Evolutionary conservation across 2,329 filamentous ascomycete genomes (phyloP).

Genomic region (Alternaria brassicae): DNA sequence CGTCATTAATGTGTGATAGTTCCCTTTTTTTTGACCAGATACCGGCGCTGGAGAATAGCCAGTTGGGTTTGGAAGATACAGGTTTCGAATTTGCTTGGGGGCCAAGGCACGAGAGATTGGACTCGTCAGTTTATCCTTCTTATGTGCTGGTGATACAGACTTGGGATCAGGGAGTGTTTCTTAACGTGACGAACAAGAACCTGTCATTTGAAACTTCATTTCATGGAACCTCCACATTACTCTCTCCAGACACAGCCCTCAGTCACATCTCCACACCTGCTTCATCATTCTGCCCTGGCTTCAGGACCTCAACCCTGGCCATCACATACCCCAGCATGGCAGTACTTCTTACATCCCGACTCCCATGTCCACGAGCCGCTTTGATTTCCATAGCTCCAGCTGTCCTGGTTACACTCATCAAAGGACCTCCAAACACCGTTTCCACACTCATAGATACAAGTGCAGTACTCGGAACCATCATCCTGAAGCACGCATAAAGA

Average conservation of each 20-base stretch:
- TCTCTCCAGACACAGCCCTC: background rate
- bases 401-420: background rate
- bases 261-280: background rate
- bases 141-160: background rate
- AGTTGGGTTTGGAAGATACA: too few relatives aligned
- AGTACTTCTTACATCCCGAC: constrained; percentile 23
- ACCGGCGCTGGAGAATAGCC: too few relatives aligned
- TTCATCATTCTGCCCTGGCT: background rate
- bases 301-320: constrained; percentile 1
- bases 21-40: background rate
- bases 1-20: background rate
- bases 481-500: constrained; percentile 14
- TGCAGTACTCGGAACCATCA: constrained; percentile 19
- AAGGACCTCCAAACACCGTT: constrained; percentile 22
- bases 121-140: background rate
- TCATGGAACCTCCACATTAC: background rate
- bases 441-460: constrained; percentile 27
- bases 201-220: background rate
- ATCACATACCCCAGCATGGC: constrained; percentile 25
- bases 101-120: background rate
- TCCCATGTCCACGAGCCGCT: constrained; percentile 1
- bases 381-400: background rate
- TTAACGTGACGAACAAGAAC: background rate
- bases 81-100: background rate
- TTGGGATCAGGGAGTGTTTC: background rate